Conservation (phyloP, 1,284 basidiomycete species). For the Ceratobasidium sp. region DNA sequence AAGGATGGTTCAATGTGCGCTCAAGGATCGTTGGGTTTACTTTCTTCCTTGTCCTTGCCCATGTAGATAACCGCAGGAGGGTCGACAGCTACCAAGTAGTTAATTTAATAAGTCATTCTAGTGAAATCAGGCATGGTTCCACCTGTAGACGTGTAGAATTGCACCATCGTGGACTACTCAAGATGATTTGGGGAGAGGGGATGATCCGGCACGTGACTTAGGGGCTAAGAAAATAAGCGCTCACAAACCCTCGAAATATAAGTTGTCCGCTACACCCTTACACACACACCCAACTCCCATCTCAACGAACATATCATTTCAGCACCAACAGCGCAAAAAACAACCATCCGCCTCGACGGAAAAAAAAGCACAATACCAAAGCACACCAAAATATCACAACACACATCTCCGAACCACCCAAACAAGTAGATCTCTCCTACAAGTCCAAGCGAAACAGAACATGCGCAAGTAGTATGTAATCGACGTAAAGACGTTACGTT, state of each 20-base stretch:
- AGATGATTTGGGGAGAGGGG: not conserved
- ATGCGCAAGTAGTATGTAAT: not conserved
- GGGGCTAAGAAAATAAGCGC: too few species aligned
- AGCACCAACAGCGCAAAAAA: constrained; percentile 3
- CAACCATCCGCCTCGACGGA: not conserved
- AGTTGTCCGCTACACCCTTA: not conserved
- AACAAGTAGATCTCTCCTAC: constrained; percentile 8
- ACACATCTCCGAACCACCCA: not conserved
- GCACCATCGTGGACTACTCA: constrained; percentile 60
- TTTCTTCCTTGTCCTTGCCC: constrained; percentile 97
- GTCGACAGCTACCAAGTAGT: constrained; percentile 57
- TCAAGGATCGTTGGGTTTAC: constrained; percentile 62
- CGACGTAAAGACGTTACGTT: constrained; percentile 12
- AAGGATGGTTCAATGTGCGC: not conserved
- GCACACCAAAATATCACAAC: not conserved
- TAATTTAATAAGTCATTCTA: not conserved
- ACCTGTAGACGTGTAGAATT: constrained; percentile 68
- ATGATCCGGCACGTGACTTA: not conserved
- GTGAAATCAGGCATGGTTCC: not conserved
- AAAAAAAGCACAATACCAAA: not conserved
- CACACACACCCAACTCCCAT: not conserved
- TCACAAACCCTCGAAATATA: too few species aligned
- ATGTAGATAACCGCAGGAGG: constrained; percentile 88
- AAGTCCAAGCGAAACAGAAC: not conserved
- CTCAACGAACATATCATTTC: constrained; percentile 22